Conservation (phyloP, 257 asterid species). For the Scutellaria minor region DNA sequence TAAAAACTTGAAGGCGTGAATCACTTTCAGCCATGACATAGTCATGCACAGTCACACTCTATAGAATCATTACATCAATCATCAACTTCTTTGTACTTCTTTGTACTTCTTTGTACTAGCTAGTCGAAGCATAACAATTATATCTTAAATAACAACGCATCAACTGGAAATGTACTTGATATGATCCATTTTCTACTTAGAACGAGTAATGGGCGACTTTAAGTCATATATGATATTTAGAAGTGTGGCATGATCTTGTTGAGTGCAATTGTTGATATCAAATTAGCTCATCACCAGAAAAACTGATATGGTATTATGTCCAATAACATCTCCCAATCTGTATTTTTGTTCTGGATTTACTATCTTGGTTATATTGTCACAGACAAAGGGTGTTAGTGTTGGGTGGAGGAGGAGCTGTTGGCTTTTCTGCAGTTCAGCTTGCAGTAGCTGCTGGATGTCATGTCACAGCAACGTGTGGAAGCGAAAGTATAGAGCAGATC, state of each 20-base stretch:
- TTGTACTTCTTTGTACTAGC: background rate
- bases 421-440: conserved; percentile 95
- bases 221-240: conserved; percentile 4
- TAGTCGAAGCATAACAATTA: conserved; percentile 6
- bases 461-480: conserved; percentile 86
- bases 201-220: conserved; percentile 23
- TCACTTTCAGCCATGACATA: conserved; percentile 19
- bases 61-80: conserved; percentile 14
- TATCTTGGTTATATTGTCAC: conserved; percentile 35
- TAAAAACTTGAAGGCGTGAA: background rate
- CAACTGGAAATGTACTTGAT: background rate
- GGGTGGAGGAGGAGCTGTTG: conserved; percentile 99
- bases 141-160: conserved; percentile 4
- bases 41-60: conserved; percentile 7
- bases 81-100: too few relatives aligned
- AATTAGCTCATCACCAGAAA: background rate
- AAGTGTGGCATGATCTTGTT: conserved; percentile 15
- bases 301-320: background rate
- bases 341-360: conserved; percentile 29
- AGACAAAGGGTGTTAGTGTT: conserved; percentile 87
- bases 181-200: background rate
- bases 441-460: conserved; percentile 92
- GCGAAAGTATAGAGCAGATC: conserved; percentile 70
- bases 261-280: conserved; percentile 1
- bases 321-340: conserved; percentile 8